These are phyloP conservation scores for Aspergillus mulundensis DNA, from an alignment of 495 filamentous ascomycete species.

Conservation along the genomic window DNA sequence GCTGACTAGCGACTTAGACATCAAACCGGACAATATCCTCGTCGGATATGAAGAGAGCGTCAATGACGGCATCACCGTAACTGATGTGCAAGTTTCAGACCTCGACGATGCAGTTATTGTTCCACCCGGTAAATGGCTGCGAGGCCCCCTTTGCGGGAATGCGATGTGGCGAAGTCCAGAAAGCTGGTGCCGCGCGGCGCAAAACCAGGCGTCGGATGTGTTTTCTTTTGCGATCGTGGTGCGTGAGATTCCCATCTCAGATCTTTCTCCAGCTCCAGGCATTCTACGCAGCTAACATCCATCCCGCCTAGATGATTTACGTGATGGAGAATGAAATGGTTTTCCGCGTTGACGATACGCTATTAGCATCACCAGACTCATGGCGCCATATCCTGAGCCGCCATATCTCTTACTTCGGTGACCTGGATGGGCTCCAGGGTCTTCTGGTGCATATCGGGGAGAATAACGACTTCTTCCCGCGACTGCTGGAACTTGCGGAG, in stretches of 20 bases:
- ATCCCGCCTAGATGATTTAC: conserved; percentile 23
- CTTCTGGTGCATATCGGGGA: conserved; percentile 30
- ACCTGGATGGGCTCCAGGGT: conserved; percentile 31
- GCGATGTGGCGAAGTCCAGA: conserved; percentile 39
- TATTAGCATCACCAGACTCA: conserved; percentile 37
- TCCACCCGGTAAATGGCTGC: conserved; percentile 24
- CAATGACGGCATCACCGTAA: not conserved
- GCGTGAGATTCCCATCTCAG: conserved; percentile 14
- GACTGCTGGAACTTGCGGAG: conserved; percentile 25
- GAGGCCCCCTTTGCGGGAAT: conserved; percentile 33
- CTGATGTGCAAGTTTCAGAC: conserved; percentile 18
- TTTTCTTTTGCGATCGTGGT: conserved; percentile 41
- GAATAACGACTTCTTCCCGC: conserved; percentile 29
- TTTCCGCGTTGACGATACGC: conserved; percentile 19
- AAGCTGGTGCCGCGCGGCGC: conserved; percentile 26
- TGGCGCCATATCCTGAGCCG: conserved; percentile 41
- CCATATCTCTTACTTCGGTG: conserved; percentile 48
- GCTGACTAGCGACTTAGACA: too few species aligned
- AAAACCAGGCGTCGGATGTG: conserved; percentile 36
- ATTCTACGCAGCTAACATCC: conserved; percentile 9
- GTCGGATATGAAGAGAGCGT: not conserved
- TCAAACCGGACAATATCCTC: conserved; percentile 25
- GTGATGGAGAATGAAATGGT: conserved; percentile 11
- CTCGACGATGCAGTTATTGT: conserved; percentile 45
- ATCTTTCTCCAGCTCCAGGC: too few species aligned